Conservation (phyloP, 352 stramenopile genomes). For the Phytopythium delawarense region DNA sequence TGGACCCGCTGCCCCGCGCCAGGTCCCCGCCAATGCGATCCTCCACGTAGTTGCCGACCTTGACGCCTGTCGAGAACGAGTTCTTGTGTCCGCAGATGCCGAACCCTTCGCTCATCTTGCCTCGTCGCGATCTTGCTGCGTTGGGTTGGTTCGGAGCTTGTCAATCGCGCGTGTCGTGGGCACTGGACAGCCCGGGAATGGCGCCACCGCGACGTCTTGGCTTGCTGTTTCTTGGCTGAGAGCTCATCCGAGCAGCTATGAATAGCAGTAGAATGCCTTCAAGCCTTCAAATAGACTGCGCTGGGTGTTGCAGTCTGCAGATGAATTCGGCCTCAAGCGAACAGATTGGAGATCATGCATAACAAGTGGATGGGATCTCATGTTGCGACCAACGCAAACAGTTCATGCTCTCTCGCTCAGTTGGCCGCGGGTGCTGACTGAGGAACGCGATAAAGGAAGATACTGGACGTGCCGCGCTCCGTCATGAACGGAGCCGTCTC, state of each 20-base stretch:
- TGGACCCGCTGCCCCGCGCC: conserved; percentile 26
- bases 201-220: neutral
- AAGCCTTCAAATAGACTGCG: neutral
- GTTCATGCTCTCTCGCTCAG: neutral
- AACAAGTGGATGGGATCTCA: neutral
- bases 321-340: neutral
- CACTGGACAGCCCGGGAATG: neutral
- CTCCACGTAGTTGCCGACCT: conserved; percentile 83
- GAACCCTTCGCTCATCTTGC: conserved; percentile 47
- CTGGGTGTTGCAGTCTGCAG: neutral
- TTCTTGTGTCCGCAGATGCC: conserved; percentile 85
- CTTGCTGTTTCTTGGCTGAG: neutral
- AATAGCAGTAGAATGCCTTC: neutral
- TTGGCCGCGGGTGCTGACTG: neutral
- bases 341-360: too few species aligned
- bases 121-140: neutral
- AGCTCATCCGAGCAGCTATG: neutral
- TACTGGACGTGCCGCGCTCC: conserved; percentile 30
- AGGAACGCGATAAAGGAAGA: conserved; percentile 49
- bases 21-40: conserved; percentile 61
- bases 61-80: conserved; percentile 64
- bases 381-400: neutral
- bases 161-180: neutral
- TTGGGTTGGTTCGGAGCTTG: neutral
- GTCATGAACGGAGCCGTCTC: conserved; percentile 64